phyloP scores from a whole-genome alignment of 345 rosid species.

The Rhodamnia argentea region DNA sequence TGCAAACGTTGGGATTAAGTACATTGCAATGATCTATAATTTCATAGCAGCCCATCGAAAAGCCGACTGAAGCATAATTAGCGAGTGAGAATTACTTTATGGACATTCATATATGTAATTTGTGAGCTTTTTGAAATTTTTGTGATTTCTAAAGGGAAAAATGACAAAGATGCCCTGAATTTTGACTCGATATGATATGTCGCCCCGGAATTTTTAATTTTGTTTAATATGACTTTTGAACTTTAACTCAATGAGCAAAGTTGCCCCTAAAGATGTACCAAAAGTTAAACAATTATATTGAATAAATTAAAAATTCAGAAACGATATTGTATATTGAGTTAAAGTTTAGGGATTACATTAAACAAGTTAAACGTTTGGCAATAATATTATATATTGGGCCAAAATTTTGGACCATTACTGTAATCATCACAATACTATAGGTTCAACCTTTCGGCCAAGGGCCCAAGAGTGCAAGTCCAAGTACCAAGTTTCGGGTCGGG shows the following conservation, averaged over 20 bases:
- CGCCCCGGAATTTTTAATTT: accelerated
- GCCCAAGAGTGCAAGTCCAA: neutral
- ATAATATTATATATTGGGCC: accelerated
- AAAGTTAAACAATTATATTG: accelerated
- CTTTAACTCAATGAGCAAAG: accelerated
- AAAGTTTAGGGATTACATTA: accelerated
- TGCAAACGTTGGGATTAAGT: neutral
- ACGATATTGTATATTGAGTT: accelerated
- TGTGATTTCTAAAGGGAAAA: neutral
- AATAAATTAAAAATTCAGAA: accelerated
- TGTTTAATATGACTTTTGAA: accelerated
- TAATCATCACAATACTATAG: neutral
- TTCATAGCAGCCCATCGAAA: accelerated
- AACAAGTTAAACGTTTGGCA: accelerated
- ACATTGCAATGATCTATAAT: neutral
- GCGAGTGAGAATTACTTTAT: no score
- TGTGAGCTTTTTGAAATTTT: neutral
- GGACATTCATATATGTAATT: neutral
- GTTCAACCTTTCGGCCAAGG: neutral
- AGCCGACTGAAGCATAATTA: neutral
- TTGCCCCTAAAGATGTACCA: accelerated
- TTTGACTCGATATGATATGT: accelerated
- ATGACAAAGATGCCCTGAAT: accelerated
- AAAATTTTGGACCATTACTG: accelerated
- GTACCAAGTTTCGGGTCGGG: neutral